phyloP scores from a whole-genome alignment of 148 eudicot species.

The Vaccinium macrocarpon region DNA sequence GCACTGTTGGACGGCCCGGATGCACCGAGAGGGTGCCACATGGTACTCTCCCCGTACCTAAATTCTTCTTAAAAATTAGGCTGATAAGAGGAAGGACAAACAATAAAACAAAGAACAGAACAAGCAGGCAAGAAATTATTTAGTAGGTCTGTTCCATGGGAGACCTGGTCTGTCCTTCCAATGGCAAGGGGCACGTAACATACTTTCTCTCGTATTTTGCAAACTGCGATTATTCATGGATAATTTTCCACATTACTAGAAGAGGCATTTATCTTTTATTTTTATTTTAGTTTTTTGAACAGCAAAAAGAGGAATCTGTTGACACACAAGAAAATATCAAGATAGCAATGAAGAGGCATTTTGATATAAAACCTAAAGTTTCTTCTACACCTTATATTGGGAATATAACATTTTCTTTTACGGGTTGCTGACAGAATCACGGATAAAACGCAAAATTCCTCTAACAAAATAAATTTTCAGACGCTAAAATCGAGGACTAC shows the following conservation, averaged over 20 bases:
- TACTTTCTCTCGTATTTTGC: background rate
- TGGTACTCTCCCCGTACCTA: too few relatives aligned
- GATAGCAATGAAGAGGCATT: background rate
- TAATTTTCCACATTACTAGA: background rate
- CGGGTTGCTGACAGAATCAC: background rate
- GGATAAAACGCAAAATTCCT: constrained; percentile 17
- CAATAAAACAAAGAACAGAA: background rate
- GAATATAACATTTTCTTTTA: background rate
- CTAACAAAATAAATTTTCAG: background rate
- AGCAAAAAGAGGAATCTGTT: too few relatives aligned
- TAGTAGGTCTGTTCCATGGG: background rate
- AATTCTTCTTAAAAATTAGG: too few relatives aligned
- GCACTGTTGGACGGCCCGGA: too few relatives aligned
- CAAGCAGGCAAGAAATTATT: background rate
- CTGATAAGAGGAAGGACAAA: background rate
- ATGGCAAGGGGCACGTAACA: background rate
- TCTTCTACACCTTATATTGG: too few relatives aligned
- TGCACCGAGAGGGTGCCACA: too few relatives aligned
- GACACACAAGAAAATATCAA: background rate
- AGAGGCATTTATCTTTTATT: background rate
- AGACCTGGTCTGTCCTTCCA: background rate
- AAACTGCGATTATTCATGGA: background rate
- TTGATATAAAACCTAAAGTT: background rate
- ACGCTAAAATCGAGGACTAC: background rate
- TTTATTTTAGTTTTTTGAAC: too few relatives aligned